phyloP scores from a whole-genome alignment of 345 rosid genomes.

The Hevea brasiliensis region DNA sequence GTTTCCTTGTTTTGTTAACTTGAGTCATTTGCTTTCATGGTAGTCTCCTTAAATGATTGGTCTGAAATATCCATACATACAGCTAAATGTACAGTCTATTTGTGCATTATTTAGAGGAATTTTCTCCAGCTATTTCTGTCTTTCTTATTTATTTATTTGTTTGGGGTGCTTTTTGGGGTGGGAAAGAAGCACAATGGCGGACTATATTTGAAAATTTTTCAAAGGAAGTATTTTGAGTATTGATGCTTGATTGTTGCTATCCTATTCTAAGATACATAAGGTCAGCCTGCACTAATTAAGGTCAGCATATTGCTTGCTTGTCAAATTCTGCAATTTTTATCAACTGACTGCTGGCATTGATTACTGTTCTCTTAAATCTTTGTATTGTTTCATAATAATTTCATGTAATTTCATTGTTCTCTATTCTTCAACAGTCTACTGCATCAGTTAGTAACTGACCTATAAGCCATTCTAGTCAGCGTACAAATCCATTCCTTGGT shows the following conservation, averaged over 20 bases:
- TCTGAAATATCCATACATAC: not conserved
- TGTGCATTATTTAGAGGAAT: not conserved
- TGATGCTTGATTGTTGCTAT: not conserved
- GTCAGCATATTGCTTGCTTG: no score
- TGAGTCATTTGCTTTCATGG: not conserved
- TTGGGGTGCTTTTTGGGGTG: not conserved
- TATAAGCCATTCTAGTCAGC: slow-evolving; percentile 72
- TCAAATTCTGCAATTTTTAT: not conserved
- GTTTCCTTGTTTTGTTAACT: not conserved
- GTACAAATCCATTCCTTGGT: slow-evolving; percentile 81
- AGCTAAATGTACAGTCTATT: not conserved
- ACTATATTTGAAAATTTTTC: not conserved
- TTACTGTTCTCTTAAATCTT: not conserved
- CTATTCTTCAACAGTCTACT: slow-evolving; percentile 37
- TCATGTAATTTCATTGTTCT: slow-evolving; percentile 9
- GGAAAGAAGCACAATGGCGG: no score
- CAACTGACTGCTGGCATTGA: no score
- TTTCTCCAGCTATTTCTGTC: no score
- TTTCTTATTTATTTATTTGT: no score
- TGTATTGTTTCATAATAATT: slow-evolving; percentile 3
- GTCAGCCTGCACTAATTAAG: no score
- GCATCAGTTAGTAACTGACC: slow-evolving; percentile 73
- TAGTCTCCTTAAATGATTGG: not conserved
- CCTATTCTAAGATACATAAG: no score
- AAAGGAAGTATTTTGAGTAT: not conserved